Evolutionary conservation across 768 basidiomycete species (phyloP), one percentile per base, ranked within the genome.

Genomic region (Mycena belliarum): DNA sequence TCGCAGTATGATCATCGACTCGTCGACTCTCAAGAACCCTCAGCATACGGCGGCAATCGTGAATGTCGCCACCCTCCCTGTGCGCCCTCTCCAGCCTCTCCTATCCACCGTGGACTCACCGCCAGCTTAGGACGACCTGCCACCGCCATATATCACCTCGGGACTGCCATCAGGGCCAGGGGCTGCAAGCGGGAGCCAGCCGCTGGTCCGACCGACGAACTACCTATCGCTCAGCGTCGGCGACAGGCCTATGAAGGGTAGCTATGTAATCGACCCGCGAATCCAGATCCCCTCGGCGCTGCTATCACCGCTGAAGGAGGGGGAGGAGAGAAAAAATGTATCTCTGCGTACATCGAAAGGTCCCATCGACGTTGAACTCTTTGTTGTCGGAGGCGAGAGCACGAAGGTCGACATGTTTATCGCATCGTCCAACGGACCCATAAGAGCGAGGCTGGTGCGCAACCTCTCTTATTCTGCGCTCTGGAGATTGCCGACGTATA

Each of bases 201-300:
- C n/a, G n/a, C n/a, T n/a, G n/a, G n/a, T n/a, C n/a, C n/a, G n/a
- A 55, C 69, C 76, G 2, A 67, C 65, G 56, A 76, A 78, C 55
- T 74, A 66, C 52, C 57, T 74, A 44, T 66, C 63, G 16, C 60
- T 77, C 10, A 63, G 63, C 20, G 70, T 69, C 35, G 46, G 20
- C 6, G 70, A 75, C 60, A 58, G 60, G 2, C 60, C 69, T 5
- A 65, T 78, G 24, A 70, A 68, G 52, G 76, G 73, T 15, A 60
- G 60, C 5, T 82, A 79, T 69, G 65, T 76, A 29, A 67, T 82
- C 41, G 76, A 83, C 56, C 75, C 82, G 0, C 57, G 67, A 20
- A 65, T 83, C 23, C 23, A 46, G 12, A 72, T 83, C 45, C 81
- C 82, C 0, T 2, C 64, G 0, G 51, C 71, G 12, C 52, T 80